Base-by-base conservation (phyloP, 163 green algal species). In the Scenedesmus sp. region DNA sequence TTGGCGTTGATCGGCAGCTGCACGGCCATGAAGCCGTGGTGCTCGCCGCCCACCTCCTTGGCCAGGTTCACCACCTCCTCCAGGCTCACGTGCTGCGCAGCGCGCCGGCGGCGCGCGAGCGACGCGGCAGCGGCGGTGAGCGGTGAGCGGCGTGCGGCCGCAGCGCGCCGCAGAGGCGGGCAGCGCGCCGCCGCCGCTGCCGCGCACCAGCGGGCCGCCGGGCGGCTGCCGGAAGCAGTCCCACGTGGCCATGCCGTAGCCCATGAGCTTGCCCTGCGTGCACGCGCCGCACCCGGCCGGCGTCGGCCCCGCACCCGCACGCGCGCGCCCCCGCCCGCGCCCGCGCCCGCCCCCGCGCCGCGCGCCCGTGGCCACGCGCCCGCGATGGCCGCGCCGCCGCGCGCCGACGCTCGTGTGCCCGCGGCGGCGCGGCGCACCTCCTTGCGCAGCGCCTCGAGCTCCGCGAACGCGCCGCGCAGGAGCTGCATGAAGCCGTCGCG, bases 171-270 rank as follows among this genome's bases (percentile, higher is more conserved):
- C 5, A 29, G 26, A 24, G 10, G 11, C 10, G 36, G 14, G 42
- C 26, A 22, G 17, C 45, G 36, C 10, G 4, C 22, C 63, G 44
- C 31, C 60, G 10, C 31, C 33, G 9, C 39, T 47, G 39, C 39
- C 26, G 11, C 75, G 71, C 75, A 84, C 77, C 22, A 54, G 13
- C 0, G 70, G 54, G 22, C 73, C n/a, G 0, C 24, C 58, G 0
- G 86, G 83, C 4, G 89, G 77, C 72, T 87, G 71, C 26, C 91
- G 83, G 77, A 96, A 93, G 78, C 86, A 94, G 50, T 89, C 78
- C 91, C 90, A 95, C 4, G 88, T 92, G 15, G 91, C 91, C 45
- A 95, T 31, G 39, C 89, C 91, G 72, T 94, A 94, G 17, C 42
- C 60, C 4, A 57, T 42, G 20, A 94, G 85, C 31, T 75, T 70